Evolutionary conservation across 768 basidiomycete species (phyloP).

Genomic region (Harrya chromipes): DNA sequence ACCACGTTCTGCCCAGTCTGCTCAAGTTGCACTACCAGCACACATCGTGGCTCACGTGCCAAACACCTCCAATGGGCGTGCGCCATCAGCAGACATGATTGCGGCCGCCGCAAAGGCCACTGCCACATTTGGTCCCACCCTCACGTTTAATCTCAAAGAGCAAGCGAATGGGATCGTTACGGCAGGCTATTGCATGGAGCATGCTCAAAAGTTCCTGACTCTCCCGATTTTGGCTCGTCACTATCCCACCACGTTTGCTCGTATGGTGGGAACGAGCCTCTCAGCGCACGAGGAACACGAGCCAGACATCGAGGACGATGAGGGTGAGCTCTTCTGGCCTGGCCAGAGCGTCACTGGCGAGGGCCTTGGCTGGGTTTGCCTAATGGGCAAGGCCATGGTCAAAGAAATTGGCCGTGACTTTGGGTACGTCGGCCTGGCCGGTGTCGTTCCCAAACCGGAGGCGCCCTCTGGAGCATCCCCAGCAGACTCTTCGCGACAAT

Average conservation of each 20-base stretch:
- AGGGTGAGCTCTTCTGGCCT: constrained; percentile 85
- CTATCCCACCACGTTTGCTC: constrained; percentile 74
- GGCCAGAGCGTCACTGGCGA: constrained; percentile 69
- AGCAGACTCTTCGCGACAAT: constrained; percentile 31
- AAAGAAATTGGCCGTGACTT: constrained; percentile 74
- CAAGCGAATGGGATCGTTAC: constrained; percentile 38
- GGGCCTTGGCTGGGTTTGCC: constrained; percentile 83
- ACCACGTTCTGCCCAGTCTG: constrained; percentile 24
- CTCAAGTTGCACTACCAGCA: constrained; percentile 42
- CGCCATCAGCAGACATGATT: constrained; percentile 27
- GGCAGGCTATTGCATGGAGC: constrained; percentile 42
- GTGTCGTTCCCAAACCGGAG: constrained; percentile 69
- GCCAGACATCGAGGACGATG: constrained; percentile 81
- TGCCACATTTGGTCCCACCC: constrained; percentile 26
- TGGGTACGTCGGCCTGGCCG: constrained; percentile 68
- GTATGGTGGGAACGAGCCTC: constrained; percentile 65
- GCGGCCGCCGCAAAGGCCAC: constrained; percentile 31
- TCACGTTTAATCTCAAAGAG: constrained; percentile 28
- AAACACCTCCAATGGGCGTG: constrained; percentile 28
- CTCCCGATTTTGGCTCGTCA: constrained; percentile 65
- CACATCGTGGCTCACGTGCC: constrained; percentile 30
- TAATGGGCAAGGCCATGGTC: constrained; percentile 85
- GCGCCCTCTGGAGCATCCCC: constrained; percentile 31
- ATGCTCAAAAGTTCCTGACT: constrained; percentile 54
- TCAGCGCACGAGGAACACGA: constrained; percentile 68